Evolutionary conservation across 495 filamentous ascomycete species (phyloP), one percentile per base, ranked within the genome.

Genomic region (Hyaloscypha bicolor): DNA sequence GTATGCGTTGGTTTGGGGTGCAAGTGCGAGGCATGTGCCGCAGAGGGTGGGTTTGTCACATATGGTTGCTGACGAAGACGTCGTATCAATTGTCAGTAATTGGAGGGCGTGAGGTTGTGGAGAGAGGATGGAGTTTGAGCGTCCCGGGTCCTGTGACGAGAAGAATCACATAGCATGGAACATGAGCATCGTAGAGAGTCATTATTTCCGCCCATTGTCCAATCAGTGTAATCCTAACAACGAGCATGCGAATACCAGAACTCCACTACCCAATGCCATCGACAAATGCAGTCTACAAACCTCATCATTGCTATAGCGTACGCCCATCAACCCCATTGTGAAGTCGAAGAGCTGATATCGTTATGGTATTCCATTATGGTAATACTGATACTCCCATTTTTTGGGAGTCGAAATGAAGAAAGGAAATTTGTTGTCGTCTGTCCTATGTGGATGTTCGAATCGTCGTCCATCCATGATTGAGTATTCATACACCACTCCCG

Each of bases 1-100:
- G 81, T 98, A 97, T 80, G 96, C 96, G 2, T 77, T 98, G 72
- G 96, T 99, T 3, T 99, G 96, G 96, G 96, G 96, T 25, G 93
- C 92, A 12, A 97, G 94, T 78, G 95, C 95, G 25, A 83, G 93
- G 71, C 96, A 99, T 84, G 83, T 97, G 16, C 95, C 96, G 16
- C 96, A 99, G 79, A 85, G 96, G 55, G 94, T 97, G 35, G 96
- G 96, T 3, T 77, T 99, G 74, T 82, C 85, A 9, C 96, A 99
- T 85, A 69, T 86, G 51, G 94, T 99, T 65, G 83, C 90, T 2
- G 96, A 99, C 74, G 96, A 97, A 80, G 96, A 99, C 82, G 96
- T 99, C 56, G 93, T 99, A 64, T 94, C 91, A 70, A 97, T 99
- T 76, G 91, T 97, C n/a, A 90, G 88, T 60, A 91, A 88, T 72